These are phyloP conservation scores for Lepidium sativum DNA, from an alignment of 345 rosid species.

Conservation along the genomic window DNA sequence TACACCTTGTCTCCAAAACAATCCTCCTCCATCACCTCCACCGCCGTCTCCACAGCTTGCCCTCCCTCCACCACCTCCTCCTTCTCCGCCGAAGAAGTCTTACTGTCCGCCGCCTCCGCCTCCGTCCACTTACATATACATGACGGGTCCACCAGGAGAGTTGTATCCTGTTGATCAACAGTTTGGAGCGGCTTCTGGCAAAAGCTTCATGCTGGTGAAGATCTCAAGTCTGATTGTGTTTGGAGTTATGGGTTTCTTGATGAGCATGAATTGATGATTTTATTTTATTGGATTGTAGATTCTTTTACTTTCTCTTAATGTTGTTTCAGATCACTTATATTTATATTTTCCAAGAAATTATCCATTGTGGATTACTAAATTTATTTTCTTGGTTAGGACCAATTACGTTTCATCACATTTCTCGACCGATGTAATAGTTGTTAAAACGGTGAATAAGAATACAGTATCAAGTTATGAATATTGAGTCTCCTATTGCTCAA, in stretches of 20 bases:
- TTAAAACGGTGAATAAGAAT: too few relatives aligned
- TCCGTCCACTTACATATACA: slow-evolving; percentile 48
- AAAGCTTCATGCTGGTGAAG: not conserved
- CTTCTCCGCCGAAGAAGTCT: slow-evolving; percentile 36
- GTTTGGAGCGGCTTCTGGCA: slow-evolving; percentile 21
- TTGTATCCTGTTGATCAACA: slow-evolving; percentile 45
- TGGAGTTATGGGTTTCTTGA: slow-evolving; percentile 31
- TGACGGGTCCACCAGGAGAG: slow-evolving; percentile 56
- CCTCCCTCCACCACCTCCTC: slow-evolving; percentile 44
- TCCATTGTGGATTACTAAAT: not conserved
- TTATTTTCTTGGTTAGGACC: not conserved
- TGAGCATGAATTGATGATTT: not conserved
- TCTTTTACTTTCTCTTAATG: not conserved
- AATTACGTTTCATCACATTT: not conserved
- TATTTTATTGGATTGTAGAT: not conserved
- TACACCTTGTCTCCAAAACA: slow-evolving; percentile 36
- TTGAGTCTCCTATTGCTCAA: too few relatives aligned
- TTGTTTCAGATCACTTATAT: not conserved
- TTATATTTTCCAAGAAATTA: not conserved
- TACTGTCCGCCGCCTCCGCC: slow-evolving; percentile 48
- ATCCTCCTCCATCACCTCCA: slow-evolving; percentile 30
- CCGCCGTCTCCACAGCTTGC: slow-evolving; percentile 21
- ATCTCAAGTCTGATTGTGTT: slow-evolving; percentile 26
- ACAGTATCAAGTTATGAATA: too few relatives aligned
- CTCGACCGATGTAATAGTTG: not conserved